Evolutionary conservation across 768 basidiomycete species (phyloP).

Genomic region (Lactarius trivialis): DNA sequence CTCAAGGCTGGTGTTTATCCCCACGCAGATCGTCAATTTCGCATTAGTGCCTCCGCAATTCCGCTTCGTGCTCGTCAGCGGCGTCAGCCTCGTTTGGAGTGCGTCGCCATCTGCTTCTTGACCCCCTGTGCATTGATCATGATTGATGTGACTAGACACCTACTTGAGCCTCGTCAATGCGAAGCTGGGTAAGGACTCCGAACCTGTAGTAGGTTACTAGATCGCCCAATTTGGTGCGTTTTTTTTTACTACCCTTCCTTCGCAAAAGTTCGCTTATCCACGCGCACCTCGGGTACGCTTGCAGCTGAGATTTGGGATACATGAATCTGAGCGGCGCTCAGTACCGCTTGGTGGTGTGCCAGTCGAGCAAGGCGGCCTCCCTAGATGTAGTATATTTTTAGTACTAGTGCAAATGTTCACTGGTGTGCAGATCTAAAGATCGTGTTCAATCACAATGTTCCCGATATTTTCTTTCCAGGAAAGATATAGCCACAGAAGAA

Average conservation of each 20-base stretch:
- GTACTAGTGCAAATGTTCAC: no score
- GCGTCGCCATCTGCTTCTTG: slow-evolving; percentile 28
- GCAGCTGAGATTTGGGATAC: no score
- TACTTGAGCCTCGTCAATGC: slow-evolving; percentile 17
- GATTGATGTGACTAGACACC: slow-evolving; percentile 7
- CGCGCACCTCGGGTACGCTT: no score
- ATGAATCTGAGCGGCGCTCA: neutral
- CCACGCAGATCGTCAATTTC: slow-evolving; percentile 77
- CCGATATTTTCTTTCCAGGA: no score
- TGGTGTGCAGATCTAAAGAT: no score
- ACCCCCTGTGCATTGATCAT: neutral
- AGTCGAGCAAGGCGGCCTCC: neutral
- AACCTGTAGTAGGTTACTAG: neutral
- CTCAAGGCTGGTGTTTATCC: slow-evolving; percentile 63
- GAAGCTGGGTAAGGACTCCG: neutral
- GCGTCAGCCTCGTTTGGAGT: slow-evolving; percentile 84
- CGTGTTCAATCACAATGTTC: no score
- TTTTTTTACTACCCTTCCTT: neutral
- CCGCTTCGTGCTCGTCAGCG: slow-evolving; percentile 65
- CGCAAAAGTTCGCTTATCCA: neutral
- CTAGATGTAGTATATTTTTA: no score
- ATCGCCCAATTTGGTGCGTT: neutral
- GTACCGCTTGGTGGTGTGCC: neutral
- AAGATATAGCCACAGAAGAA: no score
- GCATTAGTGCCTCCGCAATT: slow-evolving; percentile 68